Evolutionary conservation across 371 early-diverging fungal genomes (phyloP).

Genomic region (Mortierella sp.): DNA sequence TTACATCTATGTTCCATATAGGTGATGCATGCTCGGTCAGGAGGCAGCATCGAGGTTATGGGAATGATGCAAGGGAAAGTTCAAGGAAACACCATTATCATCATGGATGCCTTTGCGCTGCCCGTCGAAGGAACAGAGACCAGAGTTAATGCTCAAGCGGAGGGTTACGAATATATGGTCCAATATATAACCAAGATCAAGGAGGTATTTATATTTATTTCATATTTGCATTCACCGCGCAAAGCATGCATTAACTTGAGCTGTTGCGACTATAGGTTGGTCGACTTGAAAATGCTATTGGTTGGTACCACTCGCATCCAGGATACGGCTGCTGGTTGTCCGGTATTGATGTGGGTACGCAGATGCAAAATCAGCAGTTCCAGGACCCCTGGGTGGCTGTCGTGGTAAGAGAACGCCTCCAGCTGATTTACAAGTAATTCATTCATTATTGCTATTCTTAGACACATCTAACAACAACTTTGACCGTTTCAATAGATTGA

Average conservation of each 20-base stretch:
- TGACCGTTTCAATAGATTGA: slow-evolving; percentile 76
- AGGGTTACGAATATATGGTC: slow-evolving; percentile 98
- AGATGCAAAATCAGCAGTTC: slow-evolving; percentile 94
- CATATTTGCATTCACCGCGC: neutral
- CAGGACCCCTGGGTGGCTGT: slow-evolving; percentile 97
- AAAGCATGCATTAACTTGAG: neutral
- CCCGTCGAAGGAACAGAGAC: slow-evolving; percentile 99
- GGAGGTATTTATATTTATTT: slow-evolving; percentile 72
- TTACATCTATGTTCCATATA: slow-evolving; percentile 35
- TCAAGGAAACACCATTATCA: slow-evolving; percentile 86
- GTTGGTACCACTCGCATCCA: slow-evolving; percentile 99
- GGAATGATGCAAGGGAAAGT: slow-evolving; percentile 98
- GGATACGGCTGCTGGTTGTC: slow-evolving; percentile 99
- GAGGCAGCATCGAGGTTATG: slow-evolving; percentile 98
- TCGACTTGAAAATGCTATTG: slow-evolving; percentile 92
- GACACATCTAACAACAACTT: neutral
- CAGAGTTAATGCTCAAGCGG: slow-evolving; percentile 95
- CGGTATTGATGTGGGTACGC: slow-evolving; percentile 97
- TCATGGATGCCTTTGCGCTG: slow-evolving; percentile 97
- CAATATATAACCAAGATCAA: slow-evolving; percentile 86
- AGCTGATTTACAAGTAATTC: neutral
- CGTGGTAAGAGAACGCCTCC: slow-evolving; percentile 72
- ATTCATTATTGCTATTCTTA: neutral
- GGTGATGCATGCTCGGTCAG: slow-evolving; percentile 96
- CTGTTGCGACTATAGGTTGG: slow-evolving; percentile 74